phyloP scores from a whole-genome alignment of 306 rosid species.

The Ammopiptanthus mongolicus region DNA sequence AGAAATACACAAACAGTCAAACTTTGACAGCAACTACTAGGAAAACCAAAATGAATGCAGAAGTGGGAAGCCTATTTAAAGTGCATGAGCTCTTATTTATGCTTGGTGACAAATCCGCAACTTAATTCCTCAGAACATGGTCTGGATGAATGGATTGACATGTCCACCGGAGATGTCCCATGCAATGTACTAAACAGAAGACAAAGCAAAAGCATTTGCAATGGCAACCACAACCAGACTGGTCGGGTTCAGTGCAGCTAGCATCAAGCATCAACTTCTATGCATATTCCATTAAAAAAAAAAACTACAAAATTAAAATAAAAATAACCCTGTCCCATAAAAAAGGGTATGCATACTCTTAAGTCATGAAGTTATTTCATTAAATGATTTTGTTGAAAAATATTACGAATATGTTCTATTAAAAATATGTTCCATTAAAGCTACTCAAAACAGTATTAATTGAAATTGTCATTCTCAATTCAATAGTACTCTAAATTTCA shows the following conservation, averaged over 20 bases:
- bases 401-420: too few relatives aligned
- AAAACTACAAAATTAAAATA: too few relatives aligned
- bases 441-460: too few relatives aligned
- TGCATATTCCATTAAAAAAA: too few relatives aligned
- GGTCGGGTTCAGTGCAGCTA: constrained; percentile 42
- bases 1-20: background rate
- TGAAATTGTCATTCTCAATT: too few relatives aligned
- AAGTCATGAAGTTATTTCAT: too few relatives aligned
- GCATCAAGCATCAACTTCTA: constrained; percentile 72
- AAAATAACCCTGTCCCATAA: too few relatives aligned
- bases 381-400: too few relatives aligned
- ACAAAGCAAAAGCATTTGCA: constrained; percentile 54
- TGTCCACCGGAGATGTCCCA: constrained; percentile 80
- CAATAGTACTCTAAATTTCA: too few relatives aligned
- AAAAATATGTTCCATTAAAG: too few relatives aligned
- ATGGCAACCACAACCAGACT: constrained; percentile 54
- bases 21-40: background rate
- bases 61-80: background rate
- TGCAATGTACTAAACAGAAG: constrained; percentile 47
- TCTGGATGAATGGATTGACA: constrained; percentile 60
- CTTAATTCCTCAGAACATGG: background rate
- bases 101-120: background rate
- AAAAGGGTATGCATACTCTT: too few relatives aligned
- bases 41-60: background rate
- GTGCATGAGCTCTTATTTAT: background rate